Evolutionary conservation across 768 basidiomycete species (phyloP).

Genomic region (Cyclocybe cylindracea): DNA sequence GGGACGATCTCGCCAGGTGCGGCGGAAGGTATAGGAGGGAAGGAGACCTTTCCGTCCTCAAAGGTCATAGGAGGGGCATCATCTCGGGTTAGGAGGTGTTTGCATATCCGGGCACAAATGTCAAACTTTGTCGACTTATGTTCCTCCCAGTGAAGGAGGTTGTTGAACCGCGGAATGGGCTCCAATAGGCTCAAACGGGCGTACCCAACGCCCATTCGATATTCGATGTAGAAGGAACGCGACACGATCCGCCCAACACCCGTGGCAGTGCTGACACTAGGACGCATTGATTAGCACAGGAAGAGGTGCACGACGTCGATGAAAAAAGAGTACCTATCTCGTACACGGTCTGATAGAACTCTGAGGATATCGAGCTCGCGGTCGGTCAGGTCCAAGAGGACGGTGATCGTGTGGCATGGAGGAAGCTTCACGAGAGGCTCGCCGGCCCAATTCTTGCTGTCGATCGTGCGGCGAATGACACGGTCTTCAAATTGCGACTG

Average conservation of each 20-base stretch:
- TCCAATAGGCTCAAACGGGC: neutral
- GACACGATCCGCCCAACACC: slow-evolving; percentile 3
- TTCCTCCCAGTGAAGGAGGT: slow-evolving; percentile 11
- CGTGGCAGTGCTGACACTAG: slow-evolving; percentile 7
- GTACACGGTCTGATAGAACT: neutral
- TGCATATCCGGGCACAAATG: neutral
- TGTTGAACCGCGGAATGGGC: slow-evolving; percentile 8
- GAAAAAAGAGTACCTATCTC: slow-evolving; percentile 12
- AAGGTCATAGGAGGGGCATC: slow-evolving; percentile 9
- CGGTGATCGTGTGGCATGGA: neutral
- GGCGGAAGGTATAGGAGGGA: slow-evolving; percentile 2
- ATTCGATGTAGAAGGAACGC: slow-evolving; percentile 14
- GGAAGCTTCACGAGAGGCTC: slow-evolving; percentile 17
- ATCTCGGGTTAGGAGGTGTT: slow-evolving; percentile 13
- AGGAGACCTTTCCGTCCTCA: slow-evolving; percentile 8
- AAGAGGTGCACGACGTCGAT: neutral
- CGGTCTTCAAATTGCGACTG: slow-evolving; percentile 14
- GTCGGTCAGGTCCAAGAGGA: slow-evolving; percentile 9
- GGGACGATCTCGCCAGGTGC: neutral
- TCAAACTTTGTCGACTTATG: slow-evolving; percentile 17
- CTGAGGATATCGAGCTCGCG: slow-evolving; percentile 21
- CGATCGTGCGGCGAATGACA: slow-evolving; percentile 13
- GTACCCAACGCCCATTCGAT: slow-evolving; percentile 11
- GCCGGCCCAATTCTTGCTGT: slow-evolving; percentile 12
- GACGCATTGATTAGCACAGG: neutral